Conservation (phyloP, 1,284 basidiomycete genomes). For the Peniophora sp. region DNA sequence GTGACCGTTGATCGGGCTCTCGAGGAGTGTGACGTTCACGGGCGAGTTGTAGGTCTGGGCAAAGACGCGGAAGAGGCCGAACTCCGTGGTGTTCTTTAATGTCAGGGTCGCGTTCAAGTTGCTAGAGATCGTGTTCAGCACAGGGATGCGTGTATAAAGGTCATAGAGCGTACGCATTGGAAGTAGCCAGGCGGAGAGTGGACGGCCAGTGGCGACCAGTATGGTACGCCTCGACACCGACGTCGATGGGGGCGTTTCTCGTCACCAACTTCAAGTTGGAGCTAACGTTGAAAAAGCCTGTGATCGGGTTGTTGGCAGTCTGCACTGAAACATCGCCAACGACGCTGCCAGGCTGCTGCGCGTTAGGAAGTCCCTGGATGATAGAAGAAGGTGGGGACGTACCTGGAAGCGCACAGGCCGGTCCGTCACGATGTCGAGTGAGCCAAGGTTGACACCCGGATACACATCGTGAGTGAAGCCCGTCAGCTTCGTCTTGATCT, state of each 20-base stretch:
- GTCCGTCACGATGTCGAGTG: no score
- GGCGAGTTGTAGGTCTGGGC: background rate
- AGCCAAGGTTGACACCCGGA: no score
- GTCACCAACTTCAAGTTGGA: background rate
- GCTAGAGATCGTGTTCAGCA: background rate
- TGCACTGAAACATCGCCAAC: background rate
- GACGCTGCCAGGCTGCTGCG: no score
- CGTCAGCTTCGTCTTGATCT: no score
- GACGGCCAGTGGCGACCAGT: background rate
- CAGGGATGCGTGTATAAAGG: background rate
- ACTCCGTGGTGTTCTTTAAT: background rate
- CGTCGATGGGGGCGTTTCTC: background rate
- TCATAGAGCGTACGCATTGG: background rate
- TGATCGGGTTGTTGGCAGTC: background rate
- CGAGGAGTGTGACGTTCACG: background rate
- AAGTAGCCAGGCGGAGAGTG: background rate
- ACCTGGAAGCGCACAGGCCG: no score
- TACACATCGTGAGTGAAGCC: no score
- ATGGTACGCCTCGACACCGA: background rate
- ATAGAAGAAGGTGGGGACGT: no score
- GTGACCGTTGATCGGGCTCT: background rate
- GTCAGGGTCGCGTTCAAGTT: background rate
- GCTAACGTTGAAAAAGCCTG: background rate
- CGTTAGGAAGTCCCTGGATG: no score
- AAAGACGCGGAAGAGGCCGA: background rate